A percentile compares a stretch with the other conserved stretches of the same genome.
These are phyloP conservation scores for Nevesoporus exiguus DNA, from an alignment of 768 basidiomycete genomes.

Conservation along the genomic window DNA sequence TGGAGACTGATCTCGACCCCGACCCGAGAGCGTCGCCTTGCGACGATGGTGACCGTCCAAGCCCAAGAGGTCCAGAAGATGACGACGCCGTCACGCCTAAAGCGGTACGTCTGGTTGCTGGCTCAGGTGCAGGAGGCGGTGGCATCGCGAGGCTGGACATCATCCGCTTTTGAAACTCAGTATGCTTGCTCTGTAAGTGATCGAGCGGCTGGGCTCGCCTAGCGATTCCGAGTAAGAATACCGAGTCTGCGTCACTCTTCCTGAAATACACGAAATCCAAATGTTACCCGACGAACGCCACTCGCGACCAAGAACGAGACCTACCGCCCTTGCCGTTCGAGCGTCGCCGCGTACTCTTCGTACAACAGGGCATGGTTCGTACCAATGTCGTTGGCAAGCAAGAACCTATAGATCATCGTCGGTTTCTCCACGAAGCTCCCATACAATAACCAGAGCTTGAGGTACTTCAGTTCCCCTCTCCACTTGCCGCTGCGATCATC, in stretches of 20 bases:
- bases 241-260: slow-evolving; percentile 83
- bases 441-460: slow-evolving; percentile 93
- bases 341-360: slow-evolving; percentile 84
- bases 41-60: slow-evolving; percentile 12
- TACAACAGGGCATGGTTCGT: slow-evolving; percentile 78
- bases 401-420: slow-evolving; percentile 82
- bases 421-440: slow-evolving; percentile 90
- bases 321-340: slow-evolving; percentile 82
- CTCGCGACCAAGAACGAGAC: slow-evolving; percentile 30
- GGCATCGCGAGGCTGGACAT: slow-evolving; percentile 49
- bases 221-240: slow-evolving; percentile 85
- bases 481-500: slow-evolving; percentile 72
- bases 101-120: slow-evolving; percentile 40
- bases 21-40: slow-evolving; percentile 31
- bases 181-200: slow-evolving; percentile 69
- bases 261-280: slow-evolving; percentile 38
- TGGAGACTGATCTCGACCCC: slow-evolving; percentile 41
- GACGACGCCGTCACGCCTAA: slow-evolving; percentile 42
- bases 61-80: slow-evolving; percentile 28
- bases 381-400: slow-evolving; percentile 90
- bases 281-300: slow-evolving; percentile 26
- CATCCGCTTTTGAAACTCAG: slow-evolving; percentile 92
- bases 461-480: slow-evolving; percentile 77
- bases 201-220: slow-evolving; percentile 79
- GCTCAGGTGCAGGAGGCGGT: slow-evolving; percentile 35